Conservation (phyloP, 345 rosid species). For the Noccaea bulbosa region DNA sequence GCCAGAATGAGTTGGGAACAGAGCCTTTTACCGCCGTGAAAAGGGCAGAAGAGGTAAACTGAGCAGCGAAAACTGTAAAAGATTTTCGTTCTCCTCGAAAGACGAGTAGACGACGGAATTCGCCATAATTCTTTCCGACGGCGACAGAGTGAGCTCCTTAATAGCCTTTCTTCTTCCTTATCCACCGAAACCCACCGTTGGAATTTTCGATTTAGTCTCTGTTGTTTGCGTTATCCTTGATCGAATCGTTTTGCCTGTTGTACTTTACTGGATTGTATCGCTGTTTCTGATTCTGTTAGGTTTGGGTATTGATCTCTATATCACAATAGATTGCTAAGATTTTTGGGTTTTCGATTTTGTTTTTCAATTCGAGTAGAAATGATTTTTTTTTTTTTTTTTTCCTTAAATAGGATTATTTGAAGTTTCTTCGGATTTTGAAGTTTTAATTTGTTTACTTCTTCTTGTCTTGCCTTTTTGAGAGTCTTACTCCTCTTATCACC, state of each 20-base stretch:
- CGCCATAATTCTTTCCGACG: constrained; percentile 19
- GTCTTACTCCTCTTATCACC: neutral
- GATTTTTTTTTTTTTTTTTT: neutral
- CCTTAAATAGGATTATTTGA: neutral
- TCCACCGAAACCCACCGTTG: neutral
- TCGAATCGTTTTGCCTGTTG: neutral
- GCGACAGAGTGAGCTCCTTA: constrained; percentile 15
- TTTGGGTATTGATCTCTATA: neutral
- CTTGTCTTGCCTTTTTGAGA: neutral
- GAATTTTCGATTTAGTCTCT: neutral
- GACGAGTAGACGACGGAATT: constrained; percentile 20
- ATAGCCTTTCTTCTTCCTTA: neutral
- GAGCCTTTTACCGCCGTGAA: constrained; percentile 18
- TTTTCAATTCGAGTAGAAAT: neutral
- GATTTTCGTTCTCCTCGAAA: neutral
- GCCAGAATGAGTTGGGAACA: neutral
- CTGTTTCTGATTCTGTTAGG: neutral
- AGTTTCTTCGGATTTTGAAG: neutral
- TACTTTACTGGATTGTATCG: neutral
- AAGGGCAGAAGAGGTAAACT: constrained; percentile 5
- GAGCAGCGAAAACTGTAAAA: neutral
- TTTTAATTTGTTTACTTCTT: neutral
- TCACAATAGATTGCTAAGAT: neutral
- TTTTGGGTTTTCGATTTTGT: neutral
- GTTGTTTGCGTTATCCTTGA: neutral